These are phyloP conservation scores for slime mould (Dictyostelium discoideum) DNA, from an alignment of 78 protist genomes.

Conservation along the genomic window DNA sequence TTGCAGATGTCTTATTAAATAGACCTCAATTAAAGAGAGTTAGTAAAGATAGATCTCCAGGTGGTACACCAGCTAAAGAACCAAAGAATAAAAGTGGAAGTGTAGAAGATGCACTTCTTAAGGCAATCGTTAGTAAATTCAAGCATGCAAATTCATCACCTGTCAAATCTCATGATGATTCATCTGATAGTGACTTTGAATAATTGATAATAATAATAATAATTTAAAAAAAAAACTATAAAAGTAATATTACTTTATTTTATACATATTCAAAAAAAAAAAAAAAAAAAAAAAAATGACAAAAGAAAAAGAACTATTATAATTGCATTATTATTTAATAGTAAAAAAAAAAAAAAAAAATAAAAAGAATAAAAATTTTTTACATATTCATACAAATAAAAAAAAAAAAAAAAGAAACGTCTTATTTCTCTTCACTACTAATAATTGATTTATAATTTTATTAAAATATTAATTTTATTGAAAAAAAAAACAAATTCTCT, in stretches of 20 bases:
- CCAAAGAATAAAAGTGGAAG: not conserved
- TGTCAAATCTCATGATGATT: not conserved
- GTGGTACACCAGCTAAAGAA: slow-evolving; percentile 62
- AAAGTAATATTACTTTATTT: too few relatives aligned
- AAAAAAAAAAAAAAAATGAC: not conserved
- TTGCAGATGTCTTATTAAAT: slow-evolving; percentile 9
- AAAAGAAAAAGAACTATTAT: not conserved
- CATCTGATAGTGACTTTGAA: slow-evolving; percentile 19
- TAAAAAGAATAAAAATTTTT: too few relatives aligned
- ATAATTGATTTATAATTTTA: too few relatives aligned
- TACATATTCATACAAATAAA: too few relatives aligned
- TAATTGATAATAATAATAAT: not conserved
- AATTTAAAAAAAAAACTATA: too few relatives aligned
- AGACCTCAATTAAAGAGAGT: slow-evolving; percentile 27
- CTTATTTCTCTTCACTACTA: too few relatives aligned
- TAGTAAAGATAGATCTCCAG: slow-evolving; percentile 44
- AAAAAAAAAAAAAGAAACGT: too few relatives aligned
- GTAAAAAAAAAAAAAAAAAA: not conserved
- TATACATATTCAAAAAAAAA: not conserved
- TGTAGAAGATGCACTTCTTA: not conserved
- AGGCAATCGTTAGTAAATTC: not conserved
- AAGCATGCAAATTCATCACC: slow-evolving; percentile 5
- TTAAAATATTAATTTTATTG: too few relatives aligned
- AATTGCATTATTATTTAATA: slow-evolving; percentile 4
- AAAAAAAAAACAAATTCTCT: too few relatives aligned